phyloP scores from a whole-genome alignment of 2,329 filamentous ascomycete species.

The Talaromyces sp. region DNA sequence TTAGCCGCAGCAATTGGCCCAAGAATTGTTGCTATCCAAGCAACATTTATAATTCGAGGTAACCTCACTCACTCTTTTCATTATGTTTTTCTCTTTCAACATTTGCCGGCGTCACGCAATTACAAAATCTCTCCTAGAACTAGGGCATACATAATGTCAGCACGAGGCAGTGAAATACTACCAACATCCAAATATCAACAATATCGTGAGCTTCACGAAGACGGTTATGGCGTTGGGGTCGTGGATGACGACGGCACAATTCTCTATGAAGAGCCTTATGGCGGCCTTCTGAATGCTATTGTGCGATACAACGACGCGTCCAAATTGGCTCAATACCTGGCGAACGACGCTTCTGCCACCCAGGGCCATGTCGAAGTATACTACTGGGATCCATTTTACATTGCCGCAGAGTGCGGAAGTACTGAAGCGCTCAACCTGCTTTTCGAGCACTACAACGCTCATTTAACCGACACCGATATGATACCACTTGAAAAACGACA shows the following conservation, averaged over 20 bases:
- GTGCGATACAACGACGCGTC: background rate
- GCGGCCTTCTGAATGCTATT: background rate
- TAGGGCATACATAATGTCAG: no score
- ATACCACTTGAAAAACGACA: constrained; percentile 3
- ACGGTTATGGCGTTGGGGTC: no score
- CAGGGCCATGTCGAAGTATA: background rate
- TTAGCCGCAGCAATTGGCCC: no score
- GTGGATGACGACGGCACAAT: constrained; percentile 3
- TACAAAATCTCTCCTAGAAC: no score
- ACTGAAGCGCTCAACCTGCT: constrained; percentile 11
- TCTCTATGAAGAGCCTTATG: constrained; percentile 9
- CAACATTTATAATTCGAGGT: no score
- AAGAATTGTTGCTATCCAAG: no score
- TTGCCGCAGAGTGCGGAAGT: constrained; percentile 8
- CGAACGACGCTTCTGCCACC: background rate
- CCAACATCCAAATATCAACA: no score
- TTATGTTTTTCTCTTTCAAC: no score
- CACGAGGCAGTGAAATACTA: no score
- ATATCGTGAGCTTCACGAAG: no score
- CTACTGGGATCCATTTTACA: constrained; percentile 9
- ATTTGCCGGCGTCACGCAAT: no score
- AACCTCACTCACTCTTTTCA: no score
- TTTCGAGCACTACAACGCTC: constrained; percentile 3
- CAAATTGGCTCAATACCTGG: constrained; percentile 5
- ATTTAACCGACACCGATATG: constrained; percentile 3